Conservation (phyloP, 305 asterid species). For the Fraxinus xanthoxyloides region DNA sequence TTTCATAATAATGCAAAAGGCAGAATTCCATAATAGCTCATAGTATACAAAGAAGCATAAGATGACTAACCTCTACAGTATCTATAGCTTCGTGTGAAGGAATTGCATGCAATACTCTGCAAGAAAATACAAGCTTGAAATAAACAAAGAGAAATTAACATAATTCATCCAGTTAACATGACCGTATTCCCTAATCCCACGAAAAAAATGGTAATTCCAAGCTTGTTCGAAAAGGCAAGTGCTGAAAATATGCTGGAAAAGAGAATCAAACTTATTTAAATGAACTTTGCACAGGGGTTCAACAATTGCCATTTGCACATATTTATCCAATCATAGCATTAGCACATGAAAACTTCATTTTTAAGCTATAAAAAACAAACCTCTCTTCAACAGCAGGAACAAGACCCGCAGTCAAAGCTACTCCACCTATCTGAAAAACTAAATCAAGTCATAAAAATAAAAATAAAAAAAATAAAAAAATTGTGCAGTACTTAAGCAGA, state of each 20-base stretch:
- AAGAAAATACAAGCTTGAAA: background rate
- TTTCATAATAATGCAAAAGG: constrained; percentile 2
- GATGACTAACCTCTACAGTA: constrained; percentile 76
- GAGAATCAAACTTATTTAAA: constrained; percentile 8
- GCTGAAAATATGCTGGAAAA: constrained; percentile 8
- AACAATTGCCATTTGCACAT: constrained; percentile 10
- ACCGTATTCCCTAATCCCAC: background rate
- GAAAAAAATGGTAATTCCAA: background rate
- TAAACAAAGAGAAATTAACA: constrained; percentile 1
- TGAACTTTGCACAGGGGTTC: background rate
- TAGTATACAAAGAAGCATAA: constrained; percentile 5
- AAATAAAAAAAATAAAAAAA: background rate
- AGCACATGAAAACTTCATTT: background rate
- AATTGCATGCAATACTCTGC: constrained; percentile 93
- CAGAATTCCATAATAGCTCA: constrained; percentile 10
- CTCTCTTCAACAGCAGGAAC: constrained; percentile 95
- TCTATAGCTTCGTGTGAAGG: constrained; percentile 97
- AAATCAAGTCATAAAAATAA: constrained; percentile 22
- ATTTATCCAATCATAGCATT: background rate
- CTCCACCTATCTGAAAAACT: constrained; percentile 83
- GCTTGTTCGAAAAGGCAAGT: constrained; percentile 3
- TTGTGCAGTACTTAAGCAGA: background rate
- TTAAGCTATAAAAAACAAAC: constrained; percentile 41
- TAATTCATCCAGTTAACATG: background rate
- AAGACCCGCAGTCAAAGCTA: constrained; percentile 75